These are phyloP conservation scores for Candida sphagnicola DNA, from an alignment of 805 yeast species.

Conservation along the genomic window DNA sequence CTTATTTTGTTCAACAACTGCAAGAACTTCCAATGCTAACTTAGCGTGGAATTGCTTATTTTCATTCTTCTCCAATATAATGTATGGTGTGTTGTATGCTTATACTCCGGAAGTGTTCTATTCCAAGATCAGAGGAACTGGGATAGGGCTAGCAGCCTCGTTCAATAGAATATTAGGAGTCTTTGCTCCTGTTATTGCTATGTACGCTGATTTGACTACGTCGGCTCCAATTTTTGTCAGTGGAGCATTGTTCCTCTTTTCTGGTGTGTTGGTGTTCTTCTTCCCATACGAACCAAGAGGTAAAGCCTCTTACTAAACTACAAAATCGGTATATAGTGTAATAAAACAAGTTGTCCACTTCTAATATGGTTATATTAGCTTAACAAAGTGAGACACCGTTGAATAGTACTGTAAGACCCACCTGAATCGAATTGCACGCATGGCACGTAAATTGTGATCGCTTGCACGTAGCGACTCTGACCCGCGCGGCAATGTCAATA, in stretches of 20 bases:
- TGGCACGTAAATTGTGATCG: too few species aligned
- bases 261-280: constrained; percentile 32
- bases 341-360: too few species aligned
- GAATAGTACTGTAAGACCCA: too few species aligned
- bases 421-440: too few species aligned
- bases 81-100: constrained; percentile 59
- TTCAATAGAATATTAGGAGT: constrained; percentile 50
- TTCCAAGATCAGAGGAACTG: constrained; percentile 47
- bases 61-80: constrained; percentile 46
- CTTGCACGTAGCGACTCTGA: too few species aligned
- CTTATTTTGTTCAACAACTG: constrained; percentile 60
- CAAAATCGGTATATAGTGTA: too few species aligned
- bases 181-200: constrained; percentile 55
- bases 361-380: too few species aligned
- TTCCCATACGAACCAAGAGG: constrained; percentile 27
- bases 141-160: constrained; percentile 57
- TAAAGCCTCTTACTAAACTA: constrained; percentile 9
- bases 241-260: constrained; percentile 49
- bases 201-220: constrained; percentile 50
- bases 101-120: constrained; percentile 66
- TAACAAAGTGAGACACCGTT: too few species aligned
- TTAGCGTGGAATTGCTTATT: constrained; percentile 47
- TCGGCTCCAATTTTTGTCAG: constrained; percentile 60
- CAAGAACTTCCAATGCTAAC: constrained; percentile 45
- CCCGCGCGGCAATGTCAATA: too few species aligned